A percentile compares a stretch with the other conserved stretches of the same genome.
These are phyloP conservation scores for Allium cepa DNA, from an alignment of 106 monocot genomes.

Conservation along the genomic window DNA sequence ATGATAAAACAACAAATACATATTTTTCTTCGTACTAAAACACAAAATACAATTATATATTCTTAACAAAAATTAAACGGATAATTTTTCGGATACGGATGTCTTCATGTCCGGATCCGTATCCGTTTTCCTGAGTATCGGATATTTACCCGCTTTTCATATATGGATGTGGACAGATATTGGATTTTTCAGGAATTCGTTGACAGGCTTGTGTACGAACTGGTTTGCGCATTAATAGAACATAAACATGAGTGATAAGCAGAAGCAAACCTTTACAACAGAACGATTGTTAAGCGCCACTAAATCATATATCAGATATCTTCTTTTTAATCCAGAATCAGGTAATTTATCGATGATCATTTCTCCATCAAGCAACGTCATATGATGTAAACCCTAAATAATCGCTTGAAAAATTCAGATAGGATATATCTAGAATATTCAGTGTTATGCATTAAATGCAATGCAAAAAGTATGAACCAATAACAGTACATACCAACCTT, in stretches of 20 bases:
- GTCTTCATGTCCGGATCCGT: no score
- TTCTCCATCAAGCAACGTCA: constrained; percentile 92
- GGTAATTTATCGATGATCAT: constrained; percentile 93
- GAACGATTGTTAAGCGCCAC: constrained; percentile 60
- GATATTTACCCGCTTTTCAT: neutral
- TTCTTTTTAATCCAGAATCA: constrained; percentile 57
- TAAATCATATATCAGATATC: constrained; percentile 93
- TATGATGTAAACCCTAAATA: constrained; percentile 62
- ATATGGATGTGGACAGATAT: neutral
- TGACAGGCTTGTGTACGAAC: neutral
- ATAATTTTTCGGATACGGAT: no score
- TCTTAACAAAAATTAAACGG: no score
- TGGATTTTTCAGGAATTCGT: neutral
- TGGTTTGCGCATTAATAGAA: neutral
- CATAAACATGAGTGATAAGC: neutral
- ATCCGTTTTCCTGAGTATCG: neutral
- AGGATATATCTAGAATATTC: no score
- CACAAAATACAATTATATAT: no score
- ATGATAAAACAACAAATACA: no score
- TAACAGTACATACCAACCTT: constrained; percentile 25
- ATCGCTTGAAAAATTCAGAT: neutral
- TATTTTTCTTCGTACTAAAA: no score
- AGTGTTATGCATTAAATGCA: no score
- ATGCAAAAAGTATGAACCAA: neutral
- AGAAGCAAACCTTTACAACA: constrained; percentile 59